Base-by-base conservation (phyloP, 2,329 filamentous ascomycete genomes). In the Talaromyces sp. region DNA sequence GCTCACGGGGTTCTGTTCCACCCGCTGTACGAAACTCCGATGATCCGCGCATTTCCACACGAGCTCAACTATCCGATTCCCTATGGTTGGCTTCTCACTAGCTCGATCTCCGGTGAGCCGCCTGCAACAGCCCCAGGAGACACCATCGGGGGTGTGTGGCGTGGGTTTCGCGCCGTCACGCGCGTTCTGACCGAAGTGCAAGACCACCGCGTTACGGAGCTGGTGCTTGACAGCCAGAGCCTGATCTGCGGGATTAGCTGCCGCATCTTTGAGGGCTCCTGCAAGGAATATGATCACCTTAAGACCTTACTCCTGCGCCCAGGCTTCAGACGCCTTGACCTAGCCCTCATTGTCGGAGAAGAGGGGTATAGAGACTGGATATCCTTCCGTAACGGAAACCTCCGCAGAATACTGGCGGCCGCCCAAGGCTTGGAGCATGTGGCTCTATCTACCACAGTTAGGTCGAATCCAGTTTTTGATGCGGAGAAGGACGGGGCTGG, bases 21-120 rank as follows among this genome's bases (percentile, higher is more conserved):
- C 0, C 78, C 77, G 0, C 60, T 71, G 0, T 79, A 80, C 55
- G 62, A 75, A 21, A 80, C 78, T 0, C 78, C 78, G 1, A 76
- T 75, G 65, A 75, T 78, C 31, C 75, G 76, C 6, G 68, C 70
- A 2, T 72, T 80, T 12, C 75, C 76, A 0, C 53, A 61, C 1
- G 73, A 74, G 3, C 77, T 80, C 41, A 73, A 73, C 26, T 78
- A 79, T 59, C 72, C 73, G 1, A 64, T 75, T 10, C 70, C 74
- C 1, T 69, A 67, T 17, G 69, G 71, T 12, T 74, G 73, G 74
- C 68, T 66, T 9, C 19, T 21, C 29, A 35, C 32, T 29, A 41
- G 14, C n/a, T 35, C n/a, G 32, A 7, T 8, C 9, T 3, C 17
- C 50, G 32, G 48, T 54, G n/a, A 31, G 8, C 26, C 1, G 48